These are phyloP conservation scores for Picea sitchensis DNA, from an alignment of 75 land plant species.

Conservation along the genomic window DNA sequence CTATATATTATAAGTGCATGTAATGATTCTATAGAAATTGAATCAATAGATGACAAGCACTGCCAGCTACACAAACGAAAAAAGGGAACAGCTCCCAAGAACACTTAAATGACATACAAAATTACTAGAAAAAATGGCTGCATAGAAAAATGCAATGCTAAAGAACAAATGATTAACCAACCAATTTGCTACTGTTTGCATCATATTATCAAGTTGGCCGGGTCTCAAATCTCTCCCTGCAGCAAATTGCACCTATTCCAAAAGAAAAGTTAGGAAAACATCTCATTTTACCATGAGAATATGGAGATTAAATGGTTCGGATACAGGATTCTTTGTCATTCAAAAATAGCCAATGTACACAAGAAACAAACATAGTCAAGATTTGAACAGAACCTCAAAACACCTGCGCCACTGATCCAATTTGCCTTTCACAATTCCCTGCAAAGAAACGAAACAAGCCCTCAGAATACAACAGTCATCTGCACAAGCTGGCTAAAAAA, in stretches of 20 bases:
- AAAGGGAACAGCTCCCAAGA: neutral
- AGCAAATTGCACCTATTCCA: slow-evolving; percentile 88
- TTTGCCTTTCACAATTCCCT: slow-evolving; percentile 98
- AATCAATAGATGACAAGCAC: neutral
- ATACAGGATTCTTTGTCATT: neutral
- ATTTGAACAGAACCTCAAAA: slow-evolving; percentile 65
- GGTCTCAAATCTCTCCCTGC: slow-evolving; percentile 98
- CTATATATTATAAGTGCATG: neutral
- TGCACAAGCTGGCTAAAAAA: no score
- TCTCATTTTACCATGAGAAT: neutral
- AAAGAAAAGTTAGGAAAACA: neutral
- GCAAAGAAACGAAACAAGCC: neutral
- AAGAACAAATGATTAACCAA: slow-evolving; percentile 16
- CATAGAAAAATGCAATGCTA: neutral
- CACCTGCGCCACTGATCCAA: slow-evolving; percentile 94
- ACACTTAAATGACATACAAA: neutral
- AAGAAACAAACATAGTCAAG: neutral
- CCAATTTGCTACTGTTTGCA: slow-evolving; percentile 78
- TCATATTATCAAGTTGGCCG: slow-evolving; percentile 84
- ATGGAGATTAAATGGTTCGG: neutral
- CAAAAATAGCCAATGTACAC: neutral
- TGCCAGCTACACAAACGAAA: neutral
- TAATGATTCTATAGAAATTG: neutral
- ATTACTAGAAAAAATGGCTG: neutral
- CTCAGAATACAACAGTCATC: neutral